Base-by-base conservation (phyloP, 768 basidiomycete genomes). In the Trametes meyenii region DNA sequence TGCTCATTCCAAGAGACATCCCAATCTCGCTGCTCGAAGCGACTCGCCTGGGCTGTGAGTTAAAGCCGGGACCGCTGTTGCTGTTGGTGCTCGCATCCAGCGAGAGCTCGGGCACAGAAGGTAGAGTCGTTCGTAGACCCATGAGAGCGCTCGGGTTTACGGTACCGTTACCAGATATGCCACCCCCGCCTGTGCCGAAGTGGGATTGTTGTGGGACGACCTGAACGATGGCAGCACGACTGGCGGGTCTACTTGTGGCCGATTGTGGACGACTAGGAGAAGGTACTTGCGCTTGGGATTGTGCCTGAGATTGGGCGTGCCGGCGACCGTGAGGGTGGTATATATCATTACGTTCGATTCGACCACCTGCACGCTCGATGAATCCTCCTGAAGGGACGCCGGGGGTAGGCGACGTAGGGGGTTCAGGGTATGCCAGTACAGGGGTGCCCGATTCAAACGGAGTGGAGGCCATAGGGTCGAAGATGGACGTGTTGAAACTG, bases 351-450 rank as follows among this genome's bases (percentile, higher is more conserved):
- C 69, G 69, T 42, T 70, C 69, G 5, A 64, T 58, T 10, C 68
- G 64, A 11, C 69, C 63, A 14, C 67, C 70, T 17, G 64, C 66
- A 39, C 70, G 70, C 29, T 71, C 66, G 48, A 68, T 54, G 43
- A 67, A 69, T 10, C 66, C 68, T 6, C 66, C 68, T 14, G 58
- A 66, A 5, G 65, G 65, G 24, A 77, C 75, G 7, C 40, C 53
- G 7, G 86, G 85, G 2, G 84, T 79, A 17, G 86, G 86, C 6
- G 84, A 85, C 59, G 81, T 79, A 5, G 84, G 84, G 17, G 83
- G 78, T 67, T 85, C 83, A 8, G 83, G 83, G 46, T 69, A 69
- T 1, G 71, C 66, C 45, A 71, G 63, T 10, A 46, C 21, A 16
- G 66, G 65, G 19, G 56, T 44, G 3, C 24, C 50, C 45, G 52